These are phyloP conservation scores for Scortechinia acanthostroma DNA, from an alignment of 2,329 filamentous ascomycete genomes.

Conservation along the genomic window DNA sequence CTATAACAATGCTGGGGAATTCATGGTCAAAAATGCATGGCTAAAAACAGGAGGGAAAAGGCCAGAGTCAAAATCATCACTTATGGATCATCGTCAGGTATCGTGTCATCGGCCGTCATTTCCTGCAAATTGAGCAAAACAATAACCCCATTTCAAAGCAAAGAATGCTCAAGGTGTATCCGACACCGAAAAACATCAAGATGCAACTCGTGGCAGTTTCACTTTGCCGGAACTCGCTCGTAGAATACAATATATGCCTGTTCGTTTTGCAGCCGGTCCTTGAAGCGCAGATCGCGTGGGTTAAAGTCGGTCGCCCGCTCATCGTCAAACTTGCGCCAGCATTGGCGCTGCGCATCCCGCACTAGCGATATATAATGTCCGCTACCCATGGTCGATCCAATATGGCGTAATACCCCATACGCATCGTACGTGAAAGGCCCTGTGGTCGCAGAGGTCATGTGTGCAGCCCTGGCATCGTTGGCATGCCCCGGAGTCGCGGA, in stretches of 20 bases:
- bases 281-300: conserved; percentile 34
- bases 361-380: conserved; percentile 57
- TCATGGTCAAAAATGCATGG: too few species aligned
- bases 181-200: not conserved
- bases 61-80: too few species aligned
- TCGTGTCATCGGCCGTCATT: too few species aligned
- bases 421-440: conserved; percentile 53
- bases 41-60: too few species aligned
- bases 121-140: too few species aligned
- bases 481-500: conserved; percentile 28
- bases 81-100: too few species aligned
- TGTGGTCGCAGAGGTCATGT: conserved; percentile 24
- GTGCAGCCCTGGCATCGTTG: too few species aligned
- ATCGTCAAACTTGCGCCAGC: conserved; percentile 58
- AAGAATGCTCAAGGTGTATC: not conserved
- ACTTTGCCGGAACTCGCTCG: conserved; percentile 31
- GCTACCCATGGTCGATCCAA: conserved; percentile 46
- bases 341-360: conserved; percentile 35
- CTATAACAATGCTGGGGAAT: too few species aligned
- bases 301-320: conserved; percentile 44
- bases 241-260: conserved; percentile 63
- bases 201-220: too few species aligned
- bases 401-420: conserved; percentile 55
- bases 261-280: conserved; percentile 49
- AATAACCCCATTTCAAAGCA: too few species aligned